These are phyloP conservation scores for Candida arabinofermentans DNA, from an alignment of 805 yeast species.

Conservation along the genomic window DNA sequence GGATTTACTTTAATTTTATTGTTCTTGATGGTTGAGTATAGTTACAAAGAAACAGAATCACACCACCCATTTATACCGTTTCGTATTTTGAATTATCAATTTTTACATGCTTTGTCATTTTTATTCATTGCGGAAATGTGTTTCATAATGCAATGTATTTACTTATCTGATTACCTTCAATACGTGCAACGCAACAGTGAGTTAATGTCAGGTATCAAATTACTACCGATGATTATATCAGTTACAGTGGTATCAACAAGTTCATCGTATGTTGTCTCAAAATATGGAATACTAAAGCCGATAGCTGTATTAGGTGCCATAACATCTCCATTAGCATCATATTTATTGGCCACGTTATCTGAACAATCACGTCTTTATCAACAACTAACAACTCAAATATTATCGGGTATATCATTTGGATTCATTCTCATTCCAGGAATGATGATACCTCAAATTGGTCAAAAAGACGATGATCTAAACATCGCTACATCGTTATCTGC, in stretches of 20 bases:
- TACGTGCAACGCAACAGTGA: conserved; percentile 36
- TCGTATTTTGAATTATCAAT: conserved; percentile 34
- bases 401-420: conserved; percentile 47
- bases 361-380: conserved; percentile 33
- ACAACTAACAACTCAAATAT: conserved; percentile 43
- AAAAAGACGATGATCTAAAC: conserved; percentile 45
- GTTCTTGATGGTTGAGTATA: conserved; percentile 38
- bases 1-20: conserved; percentile 36
- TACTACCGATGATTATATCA: conserved; percentile 42
- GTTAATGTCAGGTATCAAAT: conserved; percentile 43
- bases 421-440: conserved; percentile 42
- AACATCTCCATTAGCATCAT: conserved; percentile 42
- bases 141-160: conserved; percentile 39
- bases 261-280: conserved; percentile 36
- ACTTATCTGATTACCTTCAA: conserved; percentile 46
- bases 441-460: conserved; percentile 40
- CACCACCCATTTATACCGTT: conserved; percentile 43
- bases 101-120: conserved; percentile 8
- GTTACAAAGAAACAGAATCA: conserved; percentile 5
- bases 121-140: conserved; percentile 31
- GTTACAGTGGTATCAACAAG: conserved; percentile 39
- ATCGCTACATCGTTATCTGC: conserved; percentile 44
- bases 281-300: conserved; percentile 38
- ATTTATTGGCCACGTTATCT: conserved; percentile 38
- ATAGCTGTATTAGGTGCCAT: conserved; percentile 35